Base-by-base conservation (phyloP, 345 rosid genomes). In the Murraya koenigii region DNA sequence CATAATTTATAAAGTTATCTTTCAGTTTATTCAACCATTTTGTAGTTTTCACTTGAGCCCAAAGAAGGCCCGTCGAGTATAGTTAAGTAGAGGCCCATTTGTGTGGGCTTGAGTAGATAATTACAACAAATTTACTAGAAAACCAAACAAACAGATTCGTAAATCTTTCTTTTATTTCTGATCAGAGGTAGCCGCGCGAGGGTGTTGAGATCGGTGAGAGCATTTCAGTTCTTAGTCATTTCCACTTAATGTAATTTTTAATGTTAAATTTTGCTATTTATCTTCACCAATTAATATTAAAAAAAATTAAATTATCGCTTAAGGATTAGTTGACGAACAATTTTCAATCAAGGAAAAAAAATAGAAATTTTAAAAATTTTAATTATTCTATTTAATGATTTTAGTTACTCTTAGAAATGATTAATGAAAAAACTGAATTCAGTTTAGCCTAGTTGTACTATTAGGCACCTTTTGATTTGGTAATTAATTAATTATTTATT, bases 181-280 rank as follows among this genome's bases (percentile, higher is more conserved):
- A 41, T 33, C 80, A 56, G 71, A 77, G 75, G 26, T 32, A 5
- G 79, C 84, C 81, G 89, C 84, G 79, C 85, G 87, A 80, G 79
- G 74, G 61, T 17, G 8, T 77, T 76, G 55, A 84, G 85, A 87
- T 87, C 85, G 86, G 89, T 81, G 78, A 75, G 79, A 52, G 47
- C 66, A 44, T 69, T 62, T 8, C 79, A 3, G 61, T 77, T 66
- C 28, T 44, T 10, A 72, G 33, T 64, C 66, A 4, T n/a, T 49
- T 28, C n/a, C 7, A 41, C 47, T 22, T 25, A 7, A 14, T n/a
- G 23, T n/a, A 22, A 55, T 49, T 8, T 72, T 54, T 55, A 30
- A 8, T 7, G 2, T 8, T 62, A 20, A 9, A 22, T 26, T 22
- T 47, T 44, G 5, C 30, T 32, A 44, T 17, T 22, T 66, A 30